phyloP scores from a whole-genome alignment of 148 eudicot genomes.

The Dianthus caryophyllus region DNA sequence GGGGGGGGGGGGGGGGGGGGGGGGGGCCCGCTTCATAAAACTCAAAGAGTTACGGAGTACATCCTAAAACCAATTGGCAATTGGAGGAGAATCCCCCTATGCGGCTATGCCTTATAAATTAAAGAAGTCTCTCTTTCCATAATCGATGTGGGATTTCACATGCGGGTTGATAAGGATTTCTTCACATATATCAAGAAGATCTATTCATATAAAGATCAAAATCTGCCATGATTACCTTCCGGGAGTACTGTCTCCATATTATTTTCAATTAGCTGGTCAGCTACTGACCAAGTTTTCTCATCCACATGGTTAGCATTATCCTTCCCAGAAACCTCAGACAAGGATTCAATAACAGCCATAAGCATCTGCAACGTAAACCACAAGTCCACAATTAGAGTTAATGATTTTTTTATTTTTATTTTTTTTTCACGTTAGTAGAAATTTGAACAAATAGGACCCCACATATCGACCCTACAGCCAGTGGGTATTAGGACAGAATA shows the following conservation, averaged over 20 bases:
- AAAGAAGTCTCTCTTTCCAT: too few relatives aligned
- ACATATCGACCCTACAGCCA: neutral
- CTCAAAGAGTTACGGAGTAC: too few relatives aligned
- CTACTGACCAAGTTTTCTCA: conserved; percentile 33
- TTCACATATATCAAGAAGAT: conserved; percentile 13
- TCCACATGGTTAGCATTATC: conserved; percentile 29
- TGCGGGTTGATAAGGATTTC: neutral
- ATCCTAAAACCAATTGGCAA: too few relatives aligned
- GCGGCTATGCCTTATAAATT: too few relatives aligned
- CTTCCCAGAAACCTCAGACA: conserved; percentile 46
- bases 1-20: too few relatives aligned
- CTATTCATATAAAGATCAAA: conserved; percentile 12
- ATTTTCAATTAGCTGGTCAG: conserved; percentile 40
- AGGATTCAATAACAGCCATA: conserved; percentile 47
- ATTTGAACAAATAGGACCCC: conserved; percentile 6
- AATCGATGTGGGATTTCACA: too few relatives aligned
- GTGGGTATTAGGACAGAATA: too few relatives aligned
- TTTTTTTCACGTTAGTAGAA: conserved; percentile 7
- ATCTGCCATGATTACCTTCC: conserved; percentile 58
- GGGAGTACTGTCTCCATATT: conserved; percentile 45
- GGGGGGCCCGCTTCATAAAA: too few relatives aligned
- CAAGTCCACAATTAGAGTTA: conserved; percentile 9
- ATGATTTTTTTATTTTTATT: conserved; percentile 7
- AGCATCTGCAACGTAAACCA: conserved; percentile 49
- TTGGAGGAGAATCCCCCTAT: too few relatives aligned